Base-by-base conservation (phyloP, 2,329 filamentous ascomycete genomes). In the Raffaelea arxii region DNA sequence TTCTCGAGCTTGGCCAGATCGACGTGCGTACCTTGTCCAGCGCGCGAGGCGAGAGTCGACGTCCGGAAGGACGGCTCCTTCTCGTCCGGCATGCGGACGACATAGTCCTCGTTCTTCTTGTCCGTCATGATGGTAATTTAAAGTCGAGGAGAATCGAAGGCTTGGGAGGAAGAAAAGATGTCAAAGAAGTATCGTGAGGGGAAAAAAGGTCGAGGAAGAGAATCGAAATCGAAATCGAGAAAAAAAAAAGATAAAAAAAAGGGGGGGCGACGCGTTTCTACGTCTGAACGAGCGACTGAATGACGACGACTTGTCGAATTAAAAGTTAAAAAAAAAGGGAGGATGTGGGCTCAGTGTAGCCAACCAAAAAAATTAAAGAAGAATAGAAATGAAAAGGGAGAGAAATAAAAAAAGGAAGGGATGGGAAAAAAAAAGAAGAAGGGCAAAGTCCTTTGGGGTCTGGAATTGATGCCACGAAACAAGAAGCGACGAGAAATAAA, bases 21-120 rank as follows among this genome's bases (percentile, higher is more conserved):
- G 38, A 67, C 46, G 53, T 46, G 51, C 51, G 67, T 58, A 65
- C 59, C 52, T 10, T 51, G 49, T 41, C 49, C 63, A 52, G 48
- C 54, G 58, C 56, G 54, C 53, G 61, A 51, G 52, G 55, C 54
- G 57, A 56, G 49, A 49, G 68, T 58, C 63, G 61, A 65, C 65
- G 54, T 61, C 62, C 62, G 57, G 61, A 67, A 58, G 47, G 71
- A 60, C 55, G 69, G 59, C 58, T 74, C 66, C 62, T 74, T 69
- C 65, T 80, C 65, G 50, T 84, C 82, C 58, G 77, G 77, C 71
- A 87, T 78, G 57, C 84, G 78, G 62, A 87, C 74, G 52, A 76
- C 69, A 60, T 82, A 86, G 62, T 92, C 86, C 62, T 86, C 84
- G 66, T 87, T 92, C 75, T 92, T 94, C 64, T 90, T 89, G 72